Conservation (phyloP, 805 yeast species). For the Allodekkera sacchari region DNA sequence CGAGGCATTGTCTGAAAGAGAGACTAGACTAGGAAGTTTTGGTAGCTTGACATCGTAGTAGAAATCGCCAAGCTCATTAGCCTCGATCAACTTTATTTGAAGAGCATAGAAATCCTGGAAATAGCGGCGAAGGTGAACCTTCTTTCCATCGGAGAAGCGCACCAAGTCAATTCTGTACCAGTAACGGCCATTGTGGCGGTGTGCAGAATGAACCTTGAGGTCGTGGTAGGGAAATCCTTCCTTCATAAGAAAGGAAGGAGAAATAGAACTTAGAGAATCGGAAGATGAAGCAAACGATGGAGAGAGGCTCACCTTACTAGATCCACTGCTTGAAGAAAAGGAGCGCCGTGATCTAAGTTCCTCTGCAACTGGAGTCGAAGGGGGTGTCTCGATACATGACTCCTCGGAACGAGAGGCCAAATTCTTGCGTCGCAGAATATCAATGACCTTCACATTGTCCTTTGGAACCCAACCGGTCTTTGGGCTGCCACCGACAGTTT, state of each 20-base stretch:
- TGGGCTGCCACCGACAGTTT: constrained; percentile 39
- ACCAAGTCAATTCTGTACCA: constrained; percentile 42
- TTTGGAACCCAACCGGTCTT: constrained; percentile 47
- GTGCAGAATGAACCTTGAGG: constrained; percentile 32
- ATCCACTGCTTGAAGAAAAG: not conserved
- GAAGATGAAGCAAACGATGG: too few relatives aligned
- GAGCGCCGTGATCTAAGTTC: too few relatives aligned
- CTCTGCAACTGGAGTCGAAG: too few relatives aligned
- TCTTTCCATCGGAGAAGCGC: constrained; percentile 14
- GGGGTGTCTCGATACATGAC: too few relatives aligned
- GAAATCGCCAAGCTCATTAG: not conserved
- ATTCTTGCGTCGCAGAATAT: too few relatives aligned
- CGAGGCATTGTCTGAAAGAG: constrained; percentile 24
- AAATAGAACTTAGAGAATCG: too few relatives aligned
- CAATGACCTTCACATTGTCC: constrained; percentile 21
- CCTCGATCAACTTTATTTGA: constrained; percentile 21
- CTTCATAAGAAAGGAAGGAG: too few relatives aligned
- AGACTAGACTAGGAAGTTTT: constrained; percentile 39
- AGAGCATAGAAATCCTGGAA: constrained; percentile 44
- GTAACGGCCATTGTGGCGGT: constrained; percentile 33
- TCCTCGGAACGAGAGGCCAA: too few relatives aligned
- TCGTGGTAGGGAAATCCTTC: constrained; percentile 13
- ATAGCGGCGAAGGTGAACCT: constrained; percentile 36
- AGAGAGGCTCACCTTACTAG: too few relatives aligned
- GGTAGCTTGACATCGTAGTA: constrained; percentile 31